These are phyloP conservation scores for Pelomyxa schiedti DNA, from an alignment of 78 protist genomes.

Conservation along the genomic window DNA sequence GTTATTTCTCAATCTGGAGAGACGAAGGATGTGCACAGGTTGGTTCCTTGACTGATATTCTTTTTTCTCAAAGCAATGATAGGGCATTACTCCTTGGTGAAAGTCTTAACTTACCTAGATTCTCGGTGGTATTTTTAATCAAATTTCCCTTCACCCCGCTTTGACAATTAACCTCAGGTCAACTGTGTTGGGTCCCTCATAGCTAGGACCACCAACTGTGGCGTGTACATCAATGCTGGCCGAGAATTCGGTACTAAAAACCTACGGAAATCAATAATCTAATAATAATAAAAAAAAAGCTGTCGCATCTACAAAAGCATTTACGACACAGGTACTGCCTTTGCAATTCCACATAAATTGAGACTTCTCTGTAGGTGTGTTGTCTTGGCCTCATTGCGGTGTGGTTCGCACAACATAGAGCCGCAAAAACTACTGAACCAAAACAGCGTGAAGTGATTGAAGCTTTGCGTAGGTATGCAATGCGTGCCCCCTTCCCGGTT, in stretches of 20 bases:
- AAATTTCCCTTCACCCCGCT: neutral
- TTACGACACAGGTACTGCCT: conserved; percentile 70
- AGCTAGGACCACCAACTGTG: conserved; percentile 81
- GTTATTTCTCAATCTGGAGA: conserved; percentile 49
- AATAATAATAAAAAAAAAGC: no score
- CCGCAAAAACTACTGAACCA: conserved; percentile 10
- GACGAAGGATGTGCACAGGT: conserved; percentile 42
- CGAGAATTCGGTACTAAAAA: conserved; percentile 95
- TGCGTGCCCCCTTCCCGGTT: neutral
- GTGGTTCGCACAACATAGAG: conserved; percentile 46
- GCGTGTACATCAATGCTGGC: conserved; percentile 88
- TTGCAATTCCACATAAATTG: no score
- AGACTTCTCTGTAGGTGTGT: no score
- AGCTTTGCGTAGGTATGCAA: conserved; percentile 21
- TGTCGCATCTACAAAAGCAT: conserved; percentile 98
- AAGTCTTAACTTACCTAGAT: conserved; percentile 21
- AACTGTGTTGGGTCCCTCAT: conserved; percentile 92
- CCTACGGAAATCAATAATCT: no score
- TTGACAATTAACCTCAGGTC: conserved; percentile 16
- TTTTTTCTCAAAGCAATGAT: no score
- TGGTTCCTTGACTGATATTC: no score
- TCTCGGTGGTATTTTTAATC: neutral
- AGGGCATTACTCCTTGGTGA: conserved; percentile 24
- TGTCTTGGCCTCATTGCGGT: conserved; percentile 45
- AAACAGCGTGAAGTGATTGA: conserved; percentile 41